Conservation (phyloP, 1,139 yeast genomes). For the Yamadazyma atlantica region DNA sequence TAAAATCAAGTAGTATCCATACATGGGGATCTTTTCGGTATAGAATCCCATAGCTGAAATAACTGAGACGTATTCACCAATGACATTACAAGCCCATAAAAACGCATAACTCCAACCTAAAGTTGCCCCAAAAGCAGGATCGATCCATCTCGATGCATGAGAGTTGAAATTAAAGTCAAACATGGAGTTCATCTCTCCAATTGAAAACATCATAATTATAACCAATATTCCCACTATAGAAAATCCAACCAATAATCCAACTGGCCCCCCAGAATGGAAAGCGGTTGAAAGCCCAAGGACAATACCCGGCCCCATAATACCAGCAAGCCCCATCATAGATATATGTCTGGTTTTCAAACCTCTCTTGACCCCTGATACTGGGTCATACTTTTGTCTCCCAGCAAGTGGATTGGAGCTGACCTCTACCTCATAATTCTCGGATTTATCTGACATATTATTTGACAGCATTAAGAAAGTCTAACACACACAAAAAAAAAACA, state of each 20-base stretch:
- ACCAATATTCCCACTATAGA: conserved; percentile 23
- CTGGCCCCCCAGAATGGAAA: conserved; percentile 62
- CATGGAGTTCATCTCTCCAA: conserved; percentile 34
- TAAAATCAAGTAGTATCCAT: conserved; percentile 33
- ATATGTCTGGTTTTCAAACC: conserved; percentile 34
- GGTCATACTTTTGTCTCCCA: conserved; percentile 13
- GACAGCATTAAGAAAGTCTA: no score
- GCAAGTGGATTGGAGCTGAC: background rate
- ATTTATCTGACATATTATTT: conserved; percentile 3
- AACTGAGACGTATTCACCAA: conserved; percentile 26
- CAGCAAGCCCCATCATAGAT: conserved; percentile 77
- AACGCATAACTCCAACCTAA: conserved; percentile 44
- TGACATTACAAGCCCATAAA: conserved; percentile 28
- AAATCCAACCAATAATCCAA: conserved; percentile 59
- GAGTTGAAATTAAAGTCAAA: conserved; percentile 33
- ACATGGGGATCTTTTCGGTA: conserved; percentile 29
- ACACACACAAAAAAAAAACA: no score
- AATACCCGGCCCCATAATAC: conserved; percentile 68
- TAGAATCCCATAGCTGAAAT: conserved; percentile 29
- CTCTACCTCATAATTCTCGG: background rate
- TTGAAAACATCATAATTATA: conserved; percentile 20
- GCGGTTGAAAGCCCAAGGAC: conserved; percentile 33
- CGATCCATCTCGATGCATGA: conserved; percentile 39
- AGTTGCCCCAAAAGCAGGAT: conserved; percentile 43
- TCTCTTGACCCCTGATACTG: conserved; percentile 21